Evolutionary conservation across 345 rosid species (phyloP), one percentile per base, ranked within the genome.

Genomic region (Salix exigua): DNA sequence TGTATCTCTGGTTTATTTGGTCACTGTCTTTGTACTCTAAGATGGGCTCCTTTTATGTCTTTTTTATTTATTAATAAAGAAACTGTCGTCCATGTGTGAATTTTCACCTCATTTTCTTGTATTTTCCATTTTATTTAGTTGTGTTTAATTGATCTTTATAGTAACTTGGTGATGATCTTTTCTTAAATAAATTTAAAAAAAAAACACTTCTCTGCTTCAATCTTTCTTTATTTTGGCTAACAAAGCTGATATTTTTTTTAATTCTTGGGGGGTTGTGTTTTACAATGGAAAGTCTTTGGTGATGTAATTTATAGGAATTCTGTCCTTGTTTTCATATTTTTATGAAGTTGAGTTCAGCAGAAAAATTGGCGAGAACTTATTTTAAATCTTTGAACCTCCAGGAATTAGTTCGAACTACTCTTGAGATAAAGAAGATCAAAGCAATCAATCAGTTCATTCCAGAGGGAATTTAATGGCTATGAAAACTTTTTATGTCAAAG

Each of bases 401-500:
- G 92, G 77, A 75, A 73, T 66, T 80, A 18, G 68, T 73, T 80
- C 64, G 74, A 81, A 37, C 30, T 50, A 30, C 48, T 33, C 60
- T 63, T 44, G 72, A 68, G 61, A 68, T 75, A 77, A 72, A 35
- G 31, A 66, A 42, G 60, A 8, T 58, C 23, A 73, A 40, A 60
- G 25, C 42, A 72, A 37, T 14, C 21, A 23, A 42, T 50, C 4
- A 66, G 79, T 78, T 40, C 55, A 10, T n/a, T 81, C 70, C 62
- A 72, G 35, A 58, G 73, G 50, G n/a, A 28, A 8, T 18, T 61
- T 28, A 77, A 94, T 91, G 94, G 92, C 96, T 82, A 89, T 86
- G 97, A 94, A 91, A 83, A 83, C 97, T 81, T 75, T 84, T 72
- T 83, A 83, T 78, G 73, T 88, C 73, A 89, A 89, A 78, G 93